Conservation (phyloP, 768 basidiomycete species). For the Naganishia friedmannii region DNA sequence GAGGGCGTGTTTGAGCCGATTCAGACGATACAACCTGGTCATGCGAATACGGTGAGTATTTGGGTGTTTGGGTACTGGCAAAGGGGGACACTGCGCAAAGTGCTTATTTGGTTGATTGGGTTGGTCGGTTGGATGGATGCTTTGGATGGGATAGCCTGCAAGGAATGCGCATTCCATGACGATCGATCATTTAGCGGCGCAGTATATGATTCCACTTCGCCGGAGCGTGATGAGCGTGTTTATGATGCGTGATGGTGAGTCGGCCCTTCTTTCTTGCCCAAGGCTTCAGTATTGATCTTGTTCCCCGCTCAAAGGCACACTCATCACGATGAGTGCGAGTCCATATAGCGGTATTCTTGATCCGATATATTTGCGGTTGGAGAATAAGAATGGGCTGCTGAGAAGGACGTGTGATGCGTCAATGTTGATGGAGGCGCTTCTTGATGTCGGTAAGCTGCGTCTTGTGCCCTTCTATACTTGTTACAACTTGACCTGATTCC, state of each 20-base stretch:
- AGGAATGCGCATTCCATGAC: constrained; percentile 43
- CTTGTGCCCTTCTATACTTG: background rate
- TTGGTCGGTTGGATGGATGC: background rate
- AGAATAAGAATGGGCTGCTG: constrained; percentile 45
- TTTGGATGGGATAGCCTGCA: background rate
- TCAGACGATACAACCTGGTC: constrained; percentile 11
- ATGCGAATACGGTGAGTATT: constrained; percentile 27
- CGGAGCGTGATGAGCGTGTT: constrained; percentile 46
- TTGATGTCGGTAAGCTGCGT: constrained; percentile 44
- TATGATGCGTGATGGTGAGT: constrained; percentile 50
- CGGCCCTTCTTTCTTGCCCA: background rate
- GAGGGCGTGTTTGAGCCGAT: constrained; percentile 50
- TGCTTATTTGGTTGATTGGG: too few species aligned
- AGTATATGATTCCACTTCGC: constrained; percentile 51
- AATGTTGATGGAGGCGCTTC: constrained; percentile 49
- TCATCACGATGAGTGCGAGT: constrained; percentile 43
- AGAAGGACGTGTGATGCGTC: constrained; percentile 48
- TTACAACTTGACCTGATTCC: too few species aligned
- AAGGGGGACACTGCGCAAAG: too few species aligned
- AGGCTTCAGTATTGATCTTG: background rate
- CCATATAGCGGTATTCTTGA: constrained; percentile 41
- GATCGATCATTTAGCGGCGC: constrained; percentile 46
- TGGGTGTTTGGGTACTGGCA: too few species aligned
- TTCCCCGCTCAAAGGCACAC: constrained; percentile 35
- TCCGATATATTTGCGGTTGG: constrained; percentile 47